These are phyloP conservation scores for Astrothelium macrocarpum DNA, from an alignment of 495 filamentous ascomycete species.

Conservation along the genomic window DNA sequence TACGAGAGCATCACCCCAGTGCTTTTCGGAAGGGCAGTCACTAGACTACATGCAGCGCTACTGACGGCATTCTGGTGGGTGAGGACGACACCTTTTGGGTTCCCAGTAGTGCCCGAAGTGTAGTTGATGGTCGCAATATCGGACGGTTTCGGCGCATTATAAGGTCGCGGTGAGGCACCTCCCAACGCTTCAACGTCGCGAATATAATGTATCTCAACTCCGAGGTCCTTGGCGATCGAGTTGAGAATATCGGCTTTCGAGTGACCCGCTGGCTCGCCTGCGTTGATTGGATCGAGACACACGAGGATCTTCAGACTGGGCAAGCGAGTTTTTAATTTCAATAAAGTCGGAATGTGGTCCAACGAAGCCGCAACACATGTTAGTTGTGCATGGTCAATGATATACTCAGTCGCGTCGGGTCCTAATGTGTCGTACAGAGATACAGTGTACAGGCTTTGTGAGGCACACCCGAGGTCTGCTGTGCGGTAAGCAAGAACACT, in stretches of 20 bases:
- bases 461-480: constrained; percentile 77
- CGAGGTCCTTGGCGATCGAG: constrained; percentile 58
- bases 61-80: constrained; percentile 75
- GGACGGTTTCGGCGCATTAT: constrained; percentile 58
- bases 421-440: constrained; percentile 96
- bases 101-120: constrained; percentile 90
- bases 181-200: constrained; percentile 71
- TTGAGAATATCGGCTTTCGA: constrained; percentile 73
- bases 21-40: constrained; percentile 38
- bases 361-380: constrained; percentile 68
- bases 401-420: constrained; percentile 82
- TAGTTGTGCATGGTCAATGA: constrained; percentile 81
- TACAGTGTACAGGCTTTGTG: constrained; percentile 80
- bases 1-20: constrained; percentile 70
- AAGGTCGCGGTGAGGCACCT: constrained; percentile 50
- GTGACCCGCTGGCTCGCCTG: constrained; percentile 64
- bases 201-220: constrained; percentile 68
- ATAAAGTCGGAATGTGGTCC: constrained; percentile 73
- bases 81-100: constrained; percentile 86
- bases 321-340: constrained; percentile 70
- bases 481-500: background rate
- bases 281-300: constrained; percentile 75
- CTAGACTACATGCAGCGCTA: constrained; percentile 50
- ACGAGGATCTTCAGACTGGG: constrained; percentile 84
- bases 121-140: constrained; percentile 95